Evolutionary conservation across 208 protist species (phyloP), one percentile per base, ranked within the genome.

Genomic region (Ichthyophonus hoferi): DNA sequence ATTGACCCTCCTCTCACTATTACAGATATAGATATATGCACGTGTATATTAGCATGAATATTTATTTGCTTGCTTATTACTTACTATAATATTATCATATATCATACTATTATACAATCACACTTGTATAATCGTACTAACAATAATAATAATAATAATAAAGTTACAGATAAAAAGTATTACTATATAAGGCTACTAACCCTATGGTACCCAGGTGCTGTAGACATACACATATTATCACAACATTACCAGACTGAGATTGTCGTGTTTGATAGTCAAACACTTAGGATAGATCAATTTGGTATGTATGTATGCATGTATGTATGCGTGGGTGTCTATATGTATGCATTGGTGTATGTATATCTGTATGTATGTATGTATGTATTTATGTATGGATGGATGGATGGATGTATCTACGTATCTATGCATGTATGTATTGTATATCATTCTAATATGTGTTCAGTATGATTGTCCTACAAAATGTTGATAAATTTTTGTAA

Each of bases 241-340:
- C 58, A 91, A 42, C 77, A 91, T 82, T 91, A 83, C 58, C 24
- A n/a, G 2, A 91, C 89, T 1, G 89, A 91, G 40, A 91, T 91
- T 35, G 83, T 17, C 17, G 89, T 58, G 7, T 50, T 91, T 77
- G 89, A 91, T 50, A 84, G 43, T 33, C 38, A 43, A 24, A 89
- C 89, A 17, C 77, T 79, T 17, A 76, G 89, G 31, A 91, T 88
- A 34, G 89, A 91, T 40, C 79, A 42, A 24, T 91, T 86, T 43
- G 89, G 89, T 85, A 35, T 12, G 84, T 83, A 41, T 88, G 50
- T 67, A 24, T 67, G 50, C 50, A 24, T 67, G 50, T 67, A 24
- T 24, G 50, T 67, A 24, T 67, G 50, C 50, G 50, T 67, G 50
- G 14, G 50, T 67, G 50, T 24, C 14, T 67, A 24, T 67, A 24